Conservation (phyloP, 768 basidiomycete genomes). For the Lepiota venenata region DNA sequence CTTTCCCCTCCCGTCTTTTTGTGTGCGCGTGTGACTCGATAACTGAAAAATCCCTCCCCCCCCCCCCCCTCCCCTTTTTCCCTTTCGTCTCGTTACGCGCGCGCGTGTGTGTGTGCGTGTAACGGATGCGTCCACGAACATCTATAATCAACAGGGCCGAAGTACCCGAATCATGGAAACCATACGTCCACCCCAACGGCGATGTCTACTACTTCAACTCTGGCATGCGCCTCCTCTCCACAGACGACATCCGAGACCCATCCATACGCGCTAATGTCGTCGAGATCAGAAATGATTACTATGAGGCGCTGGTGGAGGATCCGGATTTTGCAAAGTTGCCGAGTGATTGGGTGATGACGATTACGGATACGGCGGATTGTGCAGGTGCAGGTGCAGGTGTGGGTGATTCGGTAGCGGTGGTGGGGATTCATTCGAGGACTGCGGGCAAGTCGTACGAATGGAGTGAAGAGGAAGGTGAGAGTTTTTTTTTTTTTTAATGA, state of each 20-base stretch:
- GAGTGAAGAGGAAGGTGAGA: constrained; percentile 34
- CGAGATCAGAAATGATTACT: constrained; percentile 32
- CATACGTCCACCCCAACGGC: constrained; percentile 39
- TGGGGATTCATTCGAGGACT: constrained; percentile 35
- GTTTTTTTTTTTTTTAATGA: no score
- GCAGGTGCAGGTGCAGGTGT: constrained; percentile 25
- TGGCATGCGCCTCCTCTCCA: constrained; percentile 32
- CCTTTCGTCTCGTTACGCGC: no score
- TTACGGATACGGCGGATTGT: constrained; percentile 37
- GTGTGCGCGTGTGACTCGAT: no score
- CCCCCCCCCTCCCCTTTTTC: no score
- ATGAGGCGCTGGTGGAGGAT: constrained; percentile 30
- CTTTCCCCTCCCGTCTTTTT: not conserved
- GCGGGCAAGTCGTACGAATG: constrained; percentile 30
- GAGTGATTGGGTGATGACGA: constrained; percentile 36
- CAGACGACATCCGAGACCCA: constrained; percentile 35
- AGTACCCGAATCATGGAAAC: constrained; percentile 29
- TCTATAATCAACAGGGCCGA: constrained; percentile 14
- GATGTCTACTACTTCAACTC: constrained; percentile 41
- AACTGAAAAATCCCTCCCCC: no score
- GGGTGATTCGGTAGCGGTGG: no score
- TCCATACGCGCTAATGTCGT: constrained; percentile 28
- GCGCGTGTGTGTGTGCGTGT: no score
- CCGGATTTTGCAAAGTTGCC: constrained; percentile 26
- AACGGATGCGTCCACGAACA: no score